These are phyloP conservation scores for Dactylellina cionopaga DNA, from an alignment of 2,329 filamentous ascomycete species.

Conservation along the genomic window DNA sequence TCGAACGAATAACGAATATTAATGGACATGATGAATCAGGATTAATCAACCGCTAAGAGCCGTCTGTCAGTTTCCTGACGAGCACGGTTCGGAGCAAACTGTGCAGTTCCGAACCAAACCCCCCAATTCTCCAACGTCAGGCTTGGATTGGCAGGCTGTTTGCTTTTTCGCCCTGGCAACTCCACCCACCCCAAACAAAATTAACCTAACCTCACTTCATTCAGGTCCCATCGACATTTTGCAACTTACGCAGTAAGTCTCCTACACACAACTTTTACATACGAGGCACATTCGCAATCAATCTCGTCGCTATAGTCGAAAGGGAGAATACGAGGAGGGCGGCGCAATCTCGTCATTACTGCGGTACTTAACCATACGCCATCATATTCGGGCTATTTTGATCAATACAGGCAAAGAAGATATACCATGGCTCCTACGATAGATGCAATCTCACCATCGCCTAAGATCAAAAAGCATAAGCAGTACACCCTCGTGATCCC, in stretches of 20 bases:
- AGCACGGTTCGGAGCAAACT: conserved; percentile 46
- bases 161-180: conserved; percentile 46
- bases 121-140: conserved; percentile 13
- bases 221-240: conserved; percentile 37
- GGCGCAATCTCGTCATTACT: conserved; percentile 48
- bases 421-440: conserved; percentile 47
- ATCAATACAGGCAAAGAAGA: conserved; percentile 38
- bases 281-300: conserved; percentile 39
- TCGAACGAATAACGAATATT: neutral
- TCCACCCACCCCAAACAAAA: conserved; percentile 50
- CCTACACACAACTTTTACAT: conserved; percentile 29
- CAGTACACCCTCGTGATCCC: conserved; percentile 57
- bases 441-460: conserved; percentile 49
- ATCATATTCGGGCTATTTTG: conserved; percentile 16
- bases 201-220: conserved; percentile 36
- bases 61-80: conserved; percentile 15
- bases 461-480: conserved; percentile 53
- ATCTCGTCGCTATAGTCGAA: conserved; percentile 32
- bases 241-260: too few relatives aligned
- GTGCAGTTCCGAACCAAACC: conserved; percentile 46
- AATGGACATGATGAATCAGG: conserved; percentile 15
- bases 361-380: conserved; percentile 9
- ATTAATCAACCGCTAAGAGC: conserved; percentile 25
- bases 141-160: conserved; percentile 31
- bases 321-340: conserved; percentile 35